Percentiles rank a stretch among this genome's conserved stretches.
Conservation (phyloP, 2,329 filamentous ascomycete genomes). For the Fusarium xyrophilum region DNA sequence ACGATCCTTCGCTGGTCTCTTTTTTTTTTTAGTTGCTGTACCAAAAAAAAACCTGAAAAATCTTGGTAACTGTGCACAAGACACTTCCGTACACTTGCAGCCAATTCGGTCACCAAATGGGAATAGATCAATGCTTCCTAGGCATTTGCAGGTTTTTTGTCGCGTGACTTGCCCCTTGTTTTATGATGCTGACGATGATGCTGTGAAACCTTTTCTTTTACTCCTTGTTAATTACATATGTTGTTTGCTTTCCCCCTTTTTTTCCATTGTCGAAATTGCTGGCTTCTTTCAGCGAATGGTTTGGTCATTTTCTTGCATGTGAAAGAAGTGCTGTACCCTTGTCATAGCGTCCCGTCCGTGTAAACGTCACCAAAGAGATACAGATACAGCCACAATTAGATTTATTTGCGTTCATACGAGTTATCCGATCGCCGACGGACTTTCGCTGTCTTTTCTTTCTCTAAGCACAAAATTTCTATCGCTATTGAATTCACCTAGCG, state of each 20-base stretch:
- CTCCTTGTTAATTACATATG: background rate
- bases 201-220: background rate
- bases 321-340: conserved; percentile 11
- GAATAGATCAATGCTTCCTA: conserved; percentile 23
- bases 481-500: background rate
- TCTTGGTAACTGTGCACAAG: conserved; percentile 37
- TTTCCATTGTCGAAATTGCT: background rate
- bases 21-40: background rate
- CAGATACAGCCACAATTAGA: conserved; percentile 5
- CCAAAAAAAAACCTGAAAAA: background rate
- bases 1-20: background rate
- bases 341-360: conserved; percentile 10
- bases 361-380: conserved; percentile 34
- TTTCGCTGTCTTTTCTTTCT: background rate
- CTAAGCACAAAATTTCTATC: background rate
- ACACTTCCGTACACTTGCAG: conserved; percentile 36
- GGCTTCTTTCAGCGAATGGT: conserved; percentile 7
- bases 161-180: conserved; percentile 37
- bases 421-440: background rate
- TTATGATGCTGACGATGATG: background rate
- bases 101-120: conserved; percentile 35
- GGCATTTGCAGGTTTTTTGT: conserved; percentile 19
- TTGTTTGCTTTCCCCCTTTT: background rate
- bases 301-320: conserved; percentile 25
- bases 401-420: background rate